phyloP scores from a whole-genome alignment of 192 early-diverging fungal species.

The Phlyctochytrium planicorne region DNA sequence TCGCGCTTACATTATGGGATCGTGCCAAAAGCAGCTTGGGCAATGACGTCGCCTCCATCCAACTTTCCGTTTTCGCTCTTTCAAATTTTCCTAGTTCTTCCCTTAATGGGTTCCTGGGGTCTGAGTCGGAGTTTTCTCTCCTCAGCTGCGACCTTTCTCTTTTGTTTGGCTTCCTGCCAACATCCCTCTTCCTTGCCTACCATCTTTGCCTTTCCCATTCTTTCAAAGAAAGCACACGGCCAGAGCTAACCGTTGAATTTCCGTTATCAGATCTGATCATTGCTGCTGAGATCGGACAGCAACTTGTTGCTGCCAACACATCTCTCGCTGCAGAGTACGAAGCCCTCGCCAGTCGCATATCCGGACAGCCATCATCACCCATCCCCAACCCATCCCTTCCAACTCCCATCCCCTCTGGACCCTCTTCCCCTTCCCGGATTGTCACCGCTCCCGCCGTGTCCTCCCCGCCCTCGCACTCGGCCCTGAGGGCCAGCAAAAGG shows the following conservation, averaged over 20 bases:
- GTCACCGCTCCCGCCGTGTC: neutral
- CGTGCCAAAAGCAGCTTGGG: too few species aligned
- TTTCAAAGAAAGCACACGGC: too few species aligned
- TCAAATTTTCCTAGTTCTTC: too few species aligned
- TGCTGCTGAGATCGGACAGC: constrained; percentile 37
- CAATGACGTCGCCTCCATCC: too few species aligned
- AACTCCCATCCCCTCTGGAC: neutral
- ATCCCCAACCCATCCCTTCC: neutral
- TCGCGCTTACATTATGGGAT: too few species aligned
- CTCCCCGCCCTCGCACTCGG: neutral
- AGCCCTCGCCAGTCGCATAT: constrained; percentile 1
- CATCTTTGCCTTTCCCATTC: neutral
- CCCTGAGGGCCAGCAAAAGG: neutral
- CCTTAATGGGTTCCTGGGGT: too few species aligned
- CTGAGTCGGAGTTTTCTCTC: too few species aligned
- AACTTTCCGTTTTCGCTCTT: too few species aligned
- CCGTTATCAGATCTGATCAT: constrained; percentile 24
- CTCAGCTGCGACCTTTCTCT: too few species aligned
- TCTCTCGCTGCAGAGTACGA: constrained; percentile 30
- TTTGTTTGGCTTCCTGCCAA: too few species aligned
- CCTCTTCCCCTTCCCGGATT: constrained; percentile 7
- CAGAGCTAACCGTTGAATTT: neutral
- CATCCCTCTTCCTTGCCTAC: too few species aligned
- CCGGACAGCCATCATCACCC: neutral
- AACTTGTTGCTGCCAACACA: constrained; percentile 33